Percentiles rank a stretch among this genome's conserved stretches.
These are phyloP conservation scores for Erucastrum elatum DNA, from an alignment of 345 rosid genomes.

Conservation along the genomic window DNA sequence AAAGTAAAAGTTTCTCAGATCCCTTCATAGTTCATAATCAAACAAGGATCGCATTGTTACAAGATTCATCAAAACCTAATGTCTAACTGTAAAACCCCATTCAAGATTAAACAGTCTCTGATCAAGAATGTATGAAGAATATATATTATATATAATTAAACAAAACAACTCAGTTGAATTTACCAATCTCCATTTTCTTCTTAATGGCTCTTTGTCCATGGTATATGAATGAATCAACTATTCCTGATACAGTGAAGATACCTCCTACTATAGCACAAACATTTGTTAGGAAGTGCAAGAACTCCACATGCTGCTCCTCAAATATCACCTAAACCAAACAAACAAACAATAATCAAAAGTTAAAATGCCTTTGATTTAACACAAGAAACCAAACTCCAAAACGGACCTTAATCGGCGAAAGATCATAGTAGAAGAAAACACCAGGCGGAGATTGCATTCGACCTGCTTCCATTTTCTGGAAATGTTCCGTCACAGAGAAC, in stretches of 20 bases:
- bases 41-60: not conserved
- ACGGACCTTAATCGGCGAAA: constrained; percentile 82
- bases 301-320: constrained; percentile 68
- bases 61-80: constrained; percentile 22
- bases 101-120: not conserved
- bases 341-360: constrained; percentile 19
- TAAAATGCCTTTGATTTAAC: not conserved
- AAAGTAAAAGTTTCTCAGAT: constrained; percentile 12
- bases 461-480: constrained; percentile 53
- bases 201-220: constrained; percentile 79
- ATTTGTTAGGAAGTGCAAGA: constrained; percentile 79
- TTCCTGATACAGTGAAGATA: constrained; percentile 76
- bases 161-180: constrained; percentile 51
- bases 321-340: constrained; percentile 56
- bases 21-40: constrained; percentile 2
- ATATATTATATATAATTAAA: not conserved
- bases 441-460: constrained; percentile 55
- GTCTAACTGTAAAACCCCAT: constrained; percentile 23
- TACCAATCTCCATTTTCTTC: constrained; percentile 82
- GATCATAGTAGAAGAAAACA: constrained; percentile 88
- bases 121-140: constrained; percentile 5
- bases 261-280: constrained; percentile 92
- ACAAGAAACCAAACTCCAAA: not conserved
- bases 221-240: constrained; percentile 76
- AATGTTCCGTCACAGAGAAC: constrained; percentile 93